Evolutionary conservation across 208 protist species (phyloP), one percentile per base, ranked within the genome.

Genomic region (Wallacemonas collosoma): DNA sequence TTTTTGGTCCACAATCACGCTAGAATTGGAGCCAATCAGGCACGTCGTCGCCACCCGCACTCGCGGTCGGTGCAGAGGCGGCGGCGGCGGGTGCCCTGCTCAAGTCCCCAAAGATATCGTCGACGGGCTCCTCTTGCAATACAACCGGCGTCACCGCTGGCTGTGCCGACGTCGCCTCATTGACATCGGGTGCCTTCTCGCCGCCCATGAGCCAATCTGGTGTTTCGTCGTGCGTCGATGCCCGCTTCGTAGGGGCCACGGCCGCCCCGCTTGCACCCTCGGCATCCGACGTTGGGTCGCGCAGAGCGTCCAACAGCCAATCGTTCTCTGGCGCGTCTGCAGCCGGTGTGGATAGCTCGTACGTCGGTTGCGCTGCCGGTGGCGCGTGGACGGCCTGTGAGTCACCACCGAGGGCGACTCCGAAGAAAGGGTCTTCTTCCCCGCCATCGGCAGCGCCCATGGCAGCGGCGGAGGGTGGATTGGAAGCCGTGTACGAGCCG

Each of bases 21-120:
- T 80, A 89, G 44, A 89, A 89, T 36, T 89, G 76, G 11, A 89
- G 53, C 81, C 81, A 84, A 35, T 77, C 78, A 40, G 78, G 81
- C 6, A 72, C 82, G 48, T 81, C 82, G 15, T 80, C 81, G 41
- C 75, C 77, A 26, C 76, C 76, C 47, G 55, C 71, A 50, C 57
- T 67, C 64, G 56, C 75, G 51, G 51, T 43, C 14, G 75, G 58
- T 0, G 12, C 17, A 15, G 55, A 40, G 38, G 61, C 11, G 1
- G 78, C 53, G 14, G 72, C 17, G n/a, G 67, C 39, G 57, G 72
- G 65, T 2, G 81, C 60, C 15, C 36, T 14, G 47, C n/a, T 11
- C 15, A 45, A 14, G 26, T 76, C 70, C 38, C 39, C 75, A 51
- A 68, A 72, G 12, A 73, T 45, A 50, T 73, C 64, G 8, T 78